Evolutionary conservation across 352 stramenopile species (phyloP).

Genomic region (Globisporangium rhizosaccharum): DNA sequence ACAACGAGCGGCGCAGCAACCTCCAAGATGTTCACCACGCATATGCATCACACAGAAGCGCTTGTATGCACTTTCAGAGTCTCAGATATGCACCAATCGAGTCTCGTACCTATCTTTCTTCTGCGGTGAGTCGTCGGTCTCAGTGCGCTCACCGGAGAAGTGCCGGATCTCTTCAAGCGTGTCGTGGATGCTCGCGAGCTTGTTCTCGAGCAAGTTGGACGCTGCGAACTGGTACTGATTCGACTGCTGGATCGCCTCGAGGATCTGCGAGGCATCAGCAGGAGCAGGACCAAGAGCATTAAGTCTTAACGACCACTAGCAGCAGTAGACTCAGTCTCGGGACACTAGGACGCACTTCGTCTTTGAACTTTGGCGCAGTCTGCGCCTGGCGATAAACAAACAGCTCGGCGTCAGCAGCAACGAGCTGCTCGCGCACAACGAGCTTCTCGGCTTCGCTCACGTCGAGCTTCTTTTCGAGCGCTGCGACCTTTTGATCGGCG

Average conservation of each 20-base stretch:
- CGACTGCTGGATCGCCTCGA: conserved; percentile 33
- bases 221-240: conserved; percentile 22
- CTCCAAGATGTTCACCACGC: conserved; percentile 11
- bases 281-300: conserved; percentile 4
- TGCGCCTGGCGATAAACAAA: conserved; percentile 24
- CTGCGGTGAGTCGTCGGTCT: conserved; percentile 45
- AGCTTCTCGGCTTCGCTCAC: conserved; percentile 25
- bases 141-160: conserved; percentile 36
- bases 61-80: conserved; percentile 8
- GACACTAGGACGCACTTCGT: conserved; percentile 1
- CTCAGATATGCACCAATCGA: conserved; percentile 1
- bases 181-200: conserved; percentile 56
- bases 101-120: conserved; percentile 38
- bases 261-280: conserved; percentile 17
- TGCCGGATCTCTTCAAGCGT: conserved; percentile 54
- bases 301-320: no score
- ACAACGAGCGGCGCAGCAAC: not conserved
- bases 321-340: no score
- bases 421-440: conserved; percentile 34
- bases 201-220: conserved; percentile 40
- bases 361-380: not conserved
- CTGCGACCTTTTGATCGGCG: conserved; percentile 20
- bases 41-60: conserved; percentile 4
- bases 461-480: conserved; percentile 24
- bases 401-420: conserved; percentile 39